phyloP scores from a whole-genome alignment of 768 basidiomycete species.

The Boletus reticulatus region DNA sequence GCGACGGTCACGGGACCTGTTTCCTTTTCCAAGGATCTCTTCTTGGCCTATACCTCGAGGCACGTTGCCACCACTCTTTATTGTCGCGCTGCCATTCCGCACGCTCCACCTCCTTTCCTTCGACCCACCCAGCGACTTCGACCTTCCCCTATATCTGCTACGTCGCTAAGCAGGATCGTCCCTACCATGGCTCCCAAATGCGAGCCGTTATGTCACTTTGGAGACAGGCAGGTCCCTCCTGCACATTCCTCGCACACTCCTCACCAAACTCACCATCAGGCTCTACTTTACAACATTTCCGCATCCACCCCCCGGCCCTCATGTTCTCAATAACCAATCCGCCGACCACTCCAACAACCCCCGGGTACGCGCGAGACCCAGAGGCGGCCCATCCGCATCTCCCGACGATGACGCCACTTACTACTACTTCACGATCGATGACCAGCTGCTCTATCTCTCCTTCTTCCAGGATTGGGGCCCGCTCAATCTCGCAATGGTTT shows the following conservation, averaged over 20 bases:
- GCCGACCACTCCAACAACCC: conserved; percentile 54
- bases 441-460: conserved; percentile 86
- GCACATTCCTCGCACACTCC: conserved; percentile 3
- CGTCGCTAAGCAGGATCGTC: neutral
- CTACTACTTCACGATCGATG: conserved; percentile 92
- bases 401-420: conserved; percentile 75
- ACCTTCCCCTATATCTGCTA: conserved; percentile 1
- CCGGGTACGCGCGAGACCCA: conserved; percentile 58
- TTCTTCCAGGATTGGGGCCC: conserved; percentile 97
- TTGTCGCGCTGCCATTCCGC: conserved; percentile 19
- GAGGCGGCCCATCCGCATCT: conserved; percentile 58
- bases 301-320: conserved; percentile 65
- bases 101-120: conserved; percentile 4
- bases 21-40: conserved; percentile 31
- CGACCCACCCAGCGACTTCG: neutral
- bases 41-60: conserved; percentile 18
- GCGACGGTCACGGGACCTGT: conserved; percentile 36
- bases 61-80: conserved; percentile 28
- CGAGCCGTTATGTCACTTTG: conserved; percentile 78
- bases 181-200: conserved; percentile 46
- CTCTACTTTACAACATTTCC: conserved; percentile 91
- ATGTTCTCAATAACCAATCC: conserved; percentile 59
- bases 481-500: conserved; percentile 88
- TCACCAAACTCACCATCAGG: conserved; percentile 37
- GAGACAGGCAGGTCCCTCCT: conserved; percentile 57